Evolutionary conservation across 768 basidiomycete genomes (phyloP), one percentile per base, ranked within the genome.

Genomic region (Tephrocybe sp.): DNA sequence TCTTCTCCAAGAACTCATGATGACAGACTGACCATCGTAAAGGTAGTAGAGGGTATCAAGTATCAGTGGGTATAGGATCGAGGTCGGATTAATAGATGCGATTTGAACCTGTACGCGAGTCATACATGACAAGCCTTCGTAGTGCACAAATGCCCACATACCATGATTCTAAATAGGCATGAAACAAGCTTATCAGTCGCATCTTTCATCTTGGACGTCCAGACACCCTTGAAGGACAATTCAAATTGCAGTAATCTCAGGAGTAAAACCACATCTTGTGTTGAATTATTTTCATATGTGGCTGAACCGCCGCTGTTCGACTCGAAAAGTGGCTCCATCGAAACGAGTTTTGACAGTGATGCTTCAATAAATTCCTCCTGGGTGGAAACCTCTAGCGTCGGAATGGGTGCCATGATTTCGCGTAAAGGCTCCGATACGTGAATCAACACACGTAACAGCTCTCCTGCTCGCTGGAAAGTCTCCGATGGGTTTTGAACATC

Each of bases 41-140:
- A 89, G 67, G 61, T 84, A 88, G 58, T 83, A 81, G 1, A 88
- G 68, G 3, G 90, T 91, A 69, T 93, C 90, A 20, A 90, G 65
- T 26, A 91, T 67, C 37, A 90, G 63, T 0, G 85, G 77, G 67
- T 84, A 90, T 39, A 79, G 71, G 37, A 83, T 73, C 1, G 79
- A 65, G 59, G 87, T 81, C 8, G 81, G 65, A 45, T 74, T 69
- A 36, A 71, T 68, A n/a, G 83, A 80, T 4, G 76, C 67, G 11
- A 78, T 80, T 51, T 82, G 78, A 17, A 77, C 64, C 87, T 90
- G 55, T 42, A 48, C 7, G 7, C 12, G 5, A 8, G 47, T 50
- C 39, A 60, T 37, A 52, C 41, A 57, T 6, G 6, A 18, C 38
- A 24, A 25, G 17, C 21, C 30, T 17, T 14, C 3, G 56, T 25